Base-by-base conservation (phyloP, 116 monocot species). In the Cymodocea nodosa region DNA sequence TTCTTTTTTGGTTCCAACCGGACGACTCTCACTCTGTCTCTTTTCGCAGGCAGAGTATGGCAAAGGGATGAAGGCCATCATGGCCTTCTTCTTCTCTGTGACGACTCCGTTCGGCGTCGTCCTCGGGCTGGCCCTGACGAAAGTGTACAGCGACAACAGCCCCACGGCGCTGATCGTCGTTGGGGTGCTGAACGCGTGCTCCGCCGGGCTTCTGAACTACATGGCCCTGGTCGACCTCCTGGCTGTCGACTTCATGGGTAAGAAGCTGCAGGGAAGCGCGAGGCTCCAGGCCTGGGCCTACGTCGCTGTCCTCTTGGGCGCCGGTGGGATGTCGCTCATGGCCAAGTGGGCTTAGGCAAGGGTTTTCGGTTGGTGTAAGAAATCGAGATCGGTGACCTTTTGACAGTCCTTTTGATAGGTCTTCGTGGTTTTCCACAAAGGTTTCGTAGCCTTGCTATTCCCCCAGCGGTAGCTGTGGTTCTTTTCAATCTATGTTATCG, bases 271-370 rank as follows among this genome's bases (percentile, higher is more conserved):
- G 60, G 65, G 62, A 14, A 81, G 61, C 1, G 19, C 64, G 15
- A 76, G 44, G 60, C 76, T 85, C 9, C 85, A 82, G 22, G 0
- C 67, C 19, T 35, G 30, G 40, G 70, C 81, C 0, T 76, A 68
- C 35, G 59, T 20, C 13, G 76, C 76, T 0, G 79, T 85, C 59
- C 53, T 85, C 14, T 25, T 82, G 2, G 85, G 79, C 8, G 82
- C 82, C 39, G 82, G 82, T 6, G 81, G 81, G 48, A 85, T 85
- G 85, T 74, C 85, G 6, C 0, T 85, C 59, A 78, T 85, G 79
- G 76, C 82, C 18, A 71, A 76, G 55, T 85, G 85, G 82, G 82
- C 85, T 18, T 78, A 57, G 68, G n/a, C n/a, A n/a, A n/a, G n/a
- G n/a, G n/a, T n/a, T n/a, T n/a, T n/a, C n/a, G n/a, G n/a, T n/a